Evolutionary conservation across 805 yeast species (phyloP).

Genomic region (Saccharomycopsis javanensis): DNA sequence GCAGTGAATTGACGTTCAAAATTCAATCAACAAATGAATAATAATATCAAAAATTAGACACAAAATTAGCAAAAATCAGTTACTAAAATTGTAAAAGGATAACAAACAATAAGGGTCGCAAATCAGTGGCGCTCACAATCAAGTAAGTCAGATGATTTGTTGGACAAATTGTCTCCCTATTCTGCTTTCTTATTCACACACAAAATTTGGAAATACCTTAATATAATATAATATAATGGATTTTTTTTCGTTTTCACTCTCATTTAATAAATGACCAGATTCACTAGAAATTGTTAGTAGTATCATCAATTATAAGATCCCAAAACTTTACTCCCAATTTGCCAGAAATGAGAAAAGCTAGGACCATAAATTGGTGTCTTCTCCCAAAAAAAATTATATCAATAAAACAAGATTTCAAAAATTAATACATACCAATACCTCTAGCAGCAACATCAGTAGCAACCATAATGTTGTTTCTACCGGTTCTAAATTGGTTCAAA

Average conservation of each 20-base stretch:
- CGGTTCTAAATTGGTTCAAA: conserved; percentile 80
- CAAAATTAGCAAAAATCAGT: background rate
- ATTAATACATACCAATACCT: conserved; percentile 87
- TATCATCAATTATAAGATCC: background rate
- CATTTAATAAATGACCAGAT: background rate
- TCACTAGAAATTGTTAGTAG: background rate
- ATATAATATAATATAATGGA: conserved; percentile 1
- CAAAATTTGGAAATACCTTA: background rate
- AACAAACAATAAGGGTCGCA: background rate
- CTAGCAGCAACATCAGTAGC: conserved; percentile 99
- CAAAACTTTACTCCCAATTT: background rate
- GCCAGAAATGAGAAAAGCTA: background rate
- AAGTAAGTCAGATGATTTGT: background rate
- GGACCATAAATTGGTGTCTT: background rate
- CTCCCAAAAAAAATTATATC: conserved; percentile 21
- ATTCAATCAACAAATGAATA: background rate
- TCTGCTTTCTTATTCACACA: background rate
- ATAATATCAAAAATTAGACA: background rate
- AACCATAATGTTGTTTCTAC: conserved; percentile 93
- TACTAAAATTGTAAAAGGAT: background rate
- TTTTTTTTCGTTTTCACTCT: background rate
- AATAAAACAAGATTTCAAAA: background rate
- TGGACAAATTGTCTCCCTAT: background rate
- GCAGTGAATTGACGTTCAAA: background rate
- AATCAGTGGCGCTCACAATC: too few relatives aligned